phyloP scores from a whole-genome alignment of 805 yeast species.

The Jamesozyma hellenica region DNA sequence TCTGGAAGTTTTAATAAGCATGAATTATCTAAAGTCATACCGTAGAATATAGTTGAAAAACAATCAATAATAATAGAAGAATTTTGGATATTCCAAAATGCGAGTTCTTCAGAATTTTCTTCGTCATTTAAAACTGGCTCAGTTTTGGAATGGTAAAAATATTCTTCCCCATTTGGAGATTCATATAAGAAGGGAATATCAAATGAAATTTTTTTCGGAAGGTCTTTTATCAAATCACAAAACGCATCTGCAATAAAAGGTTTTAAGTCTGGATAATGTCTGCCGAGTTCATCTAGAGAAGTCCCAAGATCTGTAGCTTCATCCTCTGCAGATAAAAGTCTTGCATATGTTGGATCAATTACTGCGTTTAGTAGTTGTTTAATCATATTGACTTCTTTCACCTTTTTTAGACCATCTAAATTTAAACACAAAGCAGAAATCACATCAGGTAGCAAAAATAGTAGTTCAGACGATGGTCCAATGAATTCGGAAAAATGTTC shows the following conservation, averaged over 20 bases:
- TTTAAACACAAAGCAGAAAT: constrained; percentile 79
- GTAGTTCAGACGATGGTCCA: constrained; percentile 47
- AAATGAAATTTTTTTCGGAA: constrained; percentile 35
- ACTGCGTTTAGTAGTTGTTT: constrained; percentile 42
- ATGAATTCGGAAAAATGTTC: constrained; percentile 47
- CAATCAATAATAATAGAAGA: constrained; percentile 42
- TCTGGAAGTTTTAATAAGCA: constrained; percentile 35
- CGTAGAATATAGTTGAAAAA: constrained; percentile 37
- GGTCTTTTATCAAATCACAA: constrained; percentile 33
- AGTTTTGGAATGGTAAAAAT: constrained; percentile 33
- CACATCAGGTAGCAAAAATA: constrained; percentile 57
- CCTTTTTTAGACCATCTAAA: constrained; percentile 54
- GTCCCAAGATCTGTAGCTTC: constrained; percentile 49
- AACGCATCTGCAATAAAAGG: constrained; percentile 45
- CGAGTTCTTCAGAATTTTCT: constrained; percentile 33
- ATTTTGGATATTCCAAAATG: constrained; percentile 43
- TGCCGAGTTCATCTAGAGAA: constrained; percentile 65
- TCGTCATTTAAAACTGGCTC: constrained; percentile 37
- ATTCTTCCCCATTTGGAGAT: constrained; percentile 26
- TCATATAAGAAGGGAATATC: constrained; percentile 37
- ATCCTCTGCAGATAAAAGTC: constrained; percentile 44
- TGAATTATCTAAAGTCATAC: constrained; percentile 42
- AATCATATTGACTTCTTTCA: constrained; percentile 36
- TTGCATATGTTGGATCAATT: constrained; percentile 39
- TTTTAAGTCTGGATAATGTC: constrained; percentile 72